A percentile compares a stretch with the other conserved stretches of the same genome.
Conservation (phyloP, 2,329 filamentous ascomycete species). For the Aspergillus sp. region DNA sequence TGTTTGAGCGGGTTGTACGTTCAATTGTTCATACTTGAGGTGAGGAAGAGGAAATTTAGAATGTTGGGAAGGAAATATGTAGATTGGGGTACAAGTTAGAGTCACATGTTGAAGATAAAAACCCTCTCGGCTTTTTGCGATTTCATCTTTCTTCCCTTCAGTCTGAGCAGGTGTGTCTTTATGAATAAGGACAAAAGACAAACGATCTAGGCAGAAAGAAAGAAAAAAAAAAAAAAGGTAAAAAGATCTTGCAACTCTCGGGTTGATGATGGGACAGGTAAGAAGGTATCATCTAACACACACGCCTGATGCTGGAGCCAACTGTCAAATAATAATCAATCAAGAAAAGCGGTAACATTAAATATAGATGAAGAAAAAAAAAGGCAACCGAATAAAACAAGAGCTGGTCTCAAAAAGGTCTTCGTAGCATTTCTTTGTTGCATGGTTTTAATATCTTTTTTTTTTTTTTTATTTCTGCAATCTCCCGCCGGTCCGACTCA, state of each 20-base stretch:
- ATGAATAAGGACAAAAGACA: neutral
- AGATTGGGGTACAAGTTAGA: neutral
- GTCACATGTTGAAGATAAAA: neutral
- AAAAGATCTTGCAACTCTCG: neutral
- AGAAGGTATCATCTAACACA: constrained; percentile 12
- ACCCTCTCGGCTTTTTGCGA: neutral
- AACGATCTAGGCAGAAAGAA: neutral
- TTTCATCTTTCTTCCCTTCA: neutral
- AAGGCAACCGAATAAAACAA: neutral
- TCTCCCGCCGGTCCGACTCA: neutral
- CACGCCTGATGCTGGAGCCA: constrained; percentile 10
- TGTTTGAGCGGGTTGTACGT: no score
- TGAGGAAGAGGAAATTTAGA: neutral
- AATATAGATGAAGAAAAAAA: neutral
- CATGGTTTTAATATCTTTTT: constrained; percentile 1
- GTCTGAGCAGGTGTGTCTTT: neutral
- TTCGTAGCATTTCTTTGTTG: constrained; percentile 5
- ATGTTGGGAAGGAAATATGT: neutral
- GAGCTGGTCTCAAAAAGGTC: constrained; percentile 1
- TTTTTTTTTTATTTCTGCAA: neutral
- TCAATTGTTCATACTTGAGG: no score
- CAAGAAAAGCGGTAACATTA: neutral
- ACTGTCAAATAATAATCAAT: neutral
- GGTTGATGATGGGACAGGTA: neutral
- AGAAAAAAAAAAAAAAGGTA: no score